Base-by-base conservation (phyloP, 1,139 yeast genomes). In the Magnusiomyces suaveolens region DNA sequence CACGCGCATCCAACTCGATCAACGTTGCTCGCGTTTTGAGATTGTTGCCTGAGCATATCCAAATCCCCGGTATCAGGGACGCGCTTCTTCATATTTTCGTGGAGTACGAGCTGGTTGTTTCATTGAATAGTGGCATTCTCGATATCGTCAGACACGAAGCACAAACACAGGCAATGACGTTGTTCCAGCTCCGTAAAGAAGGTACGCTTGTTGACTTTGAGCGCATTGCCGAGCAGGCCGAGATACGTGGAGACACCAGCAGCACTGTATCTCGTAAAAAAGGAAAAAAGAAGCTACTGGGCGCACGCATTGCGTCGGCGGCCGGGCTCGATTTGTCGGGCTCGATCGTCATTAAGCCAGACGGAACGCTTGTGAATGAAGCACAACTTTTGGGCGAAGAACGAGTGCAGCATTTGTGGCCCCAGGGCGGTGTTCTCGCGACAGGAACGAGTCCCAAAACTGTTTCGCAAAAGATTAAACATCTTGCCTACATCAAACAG, bases 11-110 rank as follows among this genome's bases (percentile, higher is more conserved):
- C 1, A 57, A 54, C 4, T 64, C 73, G 55, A 82, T 88, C 56
- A 85, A 85, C 61, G 89, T 95, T 0, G 75, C 83, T 12, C 77
- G 79, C 1, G 82, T 90, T 16, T 72, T 90, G 44, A 74, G 78
- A 57, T 73, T 81, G 43, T 83, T 90, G 60, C 87, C 94, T 0
- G 70, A 72, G 2, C 73, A 79, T 18, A 75, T 84, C 60, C 76
- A 77, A 53, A 82, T 90, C 51, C 81, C 78, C 2, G 92, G 87
- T 0, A 72, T 92, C 53, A 80, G 80, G 59, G 71, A 72, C 2
- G 80, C 87, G 0, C 72, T 92, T 39, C 71, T 79, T 23, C 78
- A 80, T 41, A 84, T 90, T 24, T 77, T 86, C 12, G 76, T 72
- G 39, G 87, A 84, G 60, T 82, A 84, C 60, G 85, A 81, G 36